phyloP scores from a whole-genome alignment of 2,329 filamentous ascomycete species.

The Fonsecaea nubica region DNA sequence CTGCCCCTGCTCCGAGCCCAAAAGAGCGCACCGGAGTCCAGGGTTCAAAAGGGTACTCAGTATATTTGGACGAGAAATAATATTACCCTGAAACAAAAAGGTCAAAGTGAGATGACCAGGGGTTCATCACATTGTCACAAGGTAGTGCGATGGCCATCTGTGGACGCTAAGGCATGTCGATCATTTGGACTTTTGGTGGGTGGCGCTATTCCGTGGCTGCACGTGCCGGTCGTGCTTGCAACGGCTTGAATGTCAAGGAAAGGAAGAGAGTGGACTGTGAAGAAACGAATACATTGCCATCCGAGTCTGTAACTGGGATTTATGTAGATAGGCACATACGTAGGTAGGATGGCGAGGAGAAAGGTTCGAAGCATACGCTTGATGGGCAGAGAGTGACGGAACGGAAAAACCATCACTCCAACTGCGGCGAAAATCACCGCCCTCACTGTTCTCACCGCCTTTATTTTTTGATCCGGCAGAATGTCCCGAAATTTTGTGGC shows the following conservation, averaged over 20 bases:
- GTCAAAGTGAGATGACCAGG: neutral
- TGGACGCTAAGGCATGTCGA: slow-evolving; percentile 4
- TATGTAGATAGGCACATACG: no score
- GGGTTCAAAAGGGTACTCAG: neutral
- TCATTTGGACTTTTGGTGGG: slow-evolving; percentile 6
- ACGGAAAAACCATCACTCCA: neutral
- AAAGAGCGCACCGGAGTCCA: neutral
- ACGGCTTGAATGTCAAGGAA: neutral
- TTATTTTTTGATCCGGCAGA: slow-evolving; percentile 21
- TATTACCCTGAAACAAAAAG: neutral
- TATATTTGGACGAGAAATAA: neutral
- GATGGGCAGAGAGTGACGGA: neutral
- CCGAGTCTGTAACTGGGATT: no score
- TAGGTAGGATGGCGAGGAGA: no score
- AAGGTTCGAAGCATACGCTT: no score
- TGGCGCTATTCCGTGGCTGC: neutral
- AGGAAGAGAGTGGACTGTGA: no score
- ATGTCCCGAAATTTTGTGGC: slow-evolving; percentile 26
- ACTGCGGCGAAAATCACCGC: neutral
- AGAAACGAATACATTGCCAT: no score
- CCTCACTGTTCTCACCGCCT: slow-evolving; percentile 24
- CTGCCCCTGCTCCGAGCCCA: neutral
- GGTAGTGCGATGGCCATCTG: neutral
- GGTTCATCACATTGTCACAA: neutral
- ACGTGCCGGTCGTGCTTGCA: neutral